A percentile compares a stretch with the other conserved stretches of the same genome.
These are phyloP conservation scores for Elsinoe perseae DNA, from an alignment of 2,329 filamentous ascomycete species.

Conservation along the genomic window DNA sequence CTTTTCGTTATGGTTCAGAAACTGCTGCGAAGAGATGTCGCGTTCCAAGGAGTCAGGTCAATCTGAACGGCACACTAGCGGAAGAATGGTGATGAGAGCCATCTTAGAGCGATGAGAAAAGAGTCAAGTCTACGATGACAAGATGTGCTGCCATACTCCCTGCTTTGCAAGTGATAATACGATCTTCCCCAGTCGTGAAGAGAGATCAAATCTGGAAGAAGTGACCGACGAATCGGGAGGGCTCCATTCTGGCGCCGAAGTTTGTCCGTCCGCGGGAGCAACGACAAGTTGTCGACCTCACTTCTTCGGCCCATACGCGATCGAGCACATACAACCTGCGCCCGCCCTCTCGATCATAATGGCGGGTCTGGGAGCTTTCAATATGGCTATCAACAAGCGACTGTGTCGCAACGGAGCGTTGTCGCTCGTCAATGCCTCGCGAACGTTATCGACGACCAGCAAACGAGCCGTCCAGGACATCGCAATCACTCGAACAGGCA, in stretches of 20 bases:
- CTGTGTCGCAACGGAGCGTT: slow-evolving; percentile 26
- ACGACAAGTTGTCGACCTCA: slow-evolving; percentile 1
- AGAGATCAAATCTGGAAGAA: neutral
- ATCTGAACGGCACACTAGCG: too few species aligned
- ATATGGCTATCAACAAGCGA: slow-evolving; percentile 29
- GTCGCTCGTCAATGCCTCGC: slow-evolving; percentile 22
- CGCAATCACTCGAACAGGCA: slow-evolving; percentile 88
- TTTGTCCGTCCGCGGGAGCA: neutral
- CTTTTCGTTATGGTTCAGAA: too few species aligned
- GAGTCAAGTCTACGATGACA: too few species aligned
- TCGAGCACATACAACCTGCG: neutral
- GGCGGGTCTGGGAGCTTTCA: slow-evolving; percentile 26
- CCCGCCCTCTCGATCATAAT: slow-evolving; percentile 18
- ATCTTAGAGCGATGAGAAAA: too few species aligned
- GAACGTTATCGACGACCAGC: slow-evolving; percentile 27
- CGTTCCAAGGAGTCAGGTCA: too few species aligned
- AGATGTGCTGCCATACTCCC: too few species aligned
- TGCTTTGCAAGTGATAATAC: too few species aligned
- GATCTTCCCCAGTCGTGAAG: too few species aligned
- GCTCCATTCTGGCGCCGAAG: slow-evolving; percentile 1
- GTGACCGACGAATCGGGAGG: neutral
- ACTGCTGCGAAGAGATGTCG: too few species aligned
- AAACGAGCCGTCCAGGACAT: slow-evolving; percentile 64
- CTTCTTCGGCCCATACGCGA: neutral
- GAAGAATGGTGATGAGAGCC: too few species aligned